Conservation (phyloP, 768 basidiomycete species). For the Tubosaeta sp. region DNA sequence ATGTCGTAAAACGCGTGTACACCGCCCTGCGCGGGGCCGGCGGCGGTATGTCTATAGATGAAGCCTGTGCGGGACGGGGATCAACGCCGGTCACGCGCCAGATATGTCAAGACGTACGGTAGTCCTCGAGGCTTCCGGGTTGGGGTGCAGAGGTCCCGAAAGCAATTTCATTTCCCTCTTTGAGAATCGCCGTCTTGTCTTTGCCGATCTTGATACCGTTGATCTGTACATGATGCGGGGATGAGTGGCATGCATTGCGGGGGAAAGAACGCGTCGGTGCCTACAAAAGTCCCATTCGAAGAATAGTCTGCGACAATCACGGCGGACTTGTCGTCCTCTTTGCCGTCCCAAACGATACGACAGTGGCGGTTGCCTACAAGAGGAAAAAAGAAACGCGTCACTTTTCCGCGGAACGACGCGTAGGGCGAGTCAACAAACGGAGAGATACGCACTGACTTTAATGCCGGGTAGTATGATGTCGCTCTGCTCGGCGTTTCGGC, state of each 20-base stretch:
- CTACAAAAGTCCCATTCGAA: conserved; percentile 44
- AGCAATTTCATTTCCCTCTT: conserved; percentile 77
- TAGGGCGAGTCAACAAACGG: conserved; percentile 1
- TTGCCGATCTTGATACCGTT: conserved; percentile 40
- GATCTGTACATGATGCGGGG: conserved; percentile 23
- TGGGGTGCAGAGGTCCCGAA: conserved; percentile 62
- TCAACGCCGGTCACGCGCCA: not conserved
- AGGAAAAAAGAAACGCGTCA: conserved; percentile 26
- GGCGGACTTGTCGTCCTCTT: conserved; percentile 27
- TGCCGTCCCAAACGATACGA: conserved; percentile 34
- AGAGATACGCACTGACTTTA: conserved; percentile 61
- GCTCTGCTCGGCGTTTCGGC: conserved; percentile 41
- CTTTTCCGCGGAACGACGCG: conserved; percentile 12
- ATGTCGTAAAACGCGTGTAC: conserved; percentile 67
- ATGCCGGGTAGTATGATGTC: conserved; percentile 63
- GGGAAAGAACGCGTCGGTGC: conserved; percentile 18
- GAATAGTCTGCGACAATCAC: conserved; percentile 34
- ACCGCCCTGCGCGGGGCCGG: conserved; percentile 44
- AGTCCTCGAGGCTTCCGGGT: conserved; percentile 58
- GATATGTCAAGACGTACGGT: conserved; percentile 46
- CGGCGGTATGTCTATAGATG: conserved; percentile 64
- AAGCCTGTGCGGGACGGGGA: conserved; percentile 43
- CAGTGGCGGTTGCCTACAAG: conserved; percentile 38
- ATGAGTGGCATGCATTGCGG: conserved; percentile 9
- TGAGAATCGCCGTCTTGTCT: conserved; percentile 38